Percentiles rank a stretch among this genome's conserved stretches.
These are phyloP conservation scores for Effrenium voratum DNA, from an alignment of 73 alveolate species.

Conservation along the genomic window DNA sequence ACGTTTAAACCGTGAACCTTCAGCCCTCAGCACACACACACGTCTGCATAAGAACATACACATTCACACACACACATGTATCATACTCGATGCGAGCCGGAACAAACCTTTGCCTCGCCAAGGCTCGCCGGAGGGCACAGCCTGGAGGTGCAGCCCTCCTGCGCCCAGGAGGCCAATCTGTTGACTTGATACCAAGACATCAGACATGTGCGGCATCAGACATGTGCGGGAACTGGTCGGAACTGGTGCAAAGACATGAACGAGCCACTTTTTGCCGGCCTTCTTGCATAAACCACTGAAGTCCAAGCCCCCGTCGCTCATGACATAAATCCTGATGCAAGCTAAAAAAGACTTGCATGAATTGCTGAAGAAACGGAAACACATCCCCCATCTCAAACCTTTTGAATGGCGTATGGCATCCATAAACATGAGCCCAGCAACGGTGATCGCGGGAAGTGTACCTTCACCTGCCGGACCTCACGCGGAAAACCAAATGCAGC, in stretches of 20 bases:
- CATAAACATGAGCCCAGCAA: not conserved
- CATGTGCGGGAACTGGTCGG: not conserved
- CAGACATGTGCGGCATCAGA: not conserved
- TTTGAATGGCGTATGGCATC: not conserved
- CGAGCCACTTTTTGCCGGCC: not conserved
- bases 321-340: conserved; percentile 47
- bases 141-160: conserved; percentile 85
- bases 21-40: not conserved
- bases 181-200: not conserved
- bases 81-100: too few relatives aligned
- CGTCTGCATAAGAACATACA: not conserved
- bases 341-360: not conserved
- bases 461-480: conserved; percentile 62
- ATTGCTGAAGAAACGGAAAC: not conserved
- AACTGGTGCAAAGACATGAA: not conserved
- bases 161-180: not conserved
- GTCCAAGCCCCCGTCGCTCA: conserved; percentile 92
- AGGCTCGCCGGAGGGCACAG: conserved; percentile 77
- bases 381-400: not conserved
- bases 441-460: conserved; percentile 39
- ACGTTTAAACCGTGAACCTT: too few relatives aligned
- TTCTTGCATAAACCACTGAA: conserved; percentile 43
- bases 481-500: not conserved
- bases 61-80: not conserved
- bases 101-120: too few relatives aligned